Percentiles rank a stretch among this genome's conserved stretches.
These are phyloP conservation scores for Cydonia oblonga DNA, from an alignment of 331 rosid genomes.

Conservation along the genomic window DNA sequence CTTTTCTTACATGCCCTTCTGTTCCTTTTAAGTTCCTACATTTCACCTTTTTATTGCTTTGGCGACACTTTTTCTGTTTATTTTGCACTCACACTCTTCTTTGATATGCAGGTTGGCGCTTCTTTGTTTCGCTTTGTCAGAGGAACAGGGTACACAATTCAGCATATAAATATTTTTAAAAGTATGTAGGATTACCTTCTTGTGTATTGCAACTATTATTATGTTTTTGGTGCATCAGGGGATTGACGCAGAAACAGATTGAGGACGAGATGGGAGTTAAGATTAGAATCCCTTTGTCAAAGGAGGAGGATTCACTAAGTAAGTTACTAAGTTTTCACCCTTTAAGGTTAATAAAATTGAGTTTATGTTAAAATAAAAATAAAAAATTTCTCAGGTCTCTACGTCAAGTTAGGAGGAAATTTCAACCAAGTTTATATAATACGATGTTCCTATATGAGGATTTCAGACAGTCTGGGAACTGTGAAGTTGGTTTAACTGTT, in stretches of 20 bases:
- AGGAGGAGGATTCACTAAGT: conserved; percentile 55
- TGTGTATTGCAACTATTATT: conserved; percentile 1
- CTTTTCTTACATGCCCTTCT: background rate
- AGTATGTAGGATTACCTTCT: background rate
- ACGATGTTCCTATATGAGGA: background rate
- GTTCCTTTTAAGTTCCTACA: background rate
- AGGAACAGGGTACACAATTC: conserved; percentile 59
- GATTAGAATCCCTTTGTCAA: conserved; percentile 55
- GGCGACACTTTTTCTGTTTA: background rate
- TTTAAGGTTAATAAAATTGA: conserved; percentile 3
- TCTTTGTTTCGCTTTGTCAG: conserved; percentile 63
- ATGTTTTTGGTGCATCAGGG: conserved; percentile 35
- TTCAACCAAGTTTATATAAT: background rate
- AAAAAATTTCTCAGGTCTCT: background rate
- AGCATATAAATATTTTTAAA: conserved; percentile 3
- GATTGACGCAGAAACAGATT: conserved; percentile 52
- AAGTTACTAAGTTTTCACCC: conserved; percentile 21
- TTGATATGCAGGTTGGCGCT: conserved; percentile 72
- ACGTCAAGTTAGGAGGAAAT: background rate
- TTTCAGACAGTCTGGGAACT: background rate
- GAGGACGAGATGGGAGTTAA: conserved; percentile 73
- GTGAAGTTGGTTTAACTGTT: background rate
- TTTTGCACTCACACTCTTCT: conserved; percentile 11
- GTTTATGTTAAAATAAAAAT: background rate
- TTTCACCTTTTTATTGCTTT: background rate